Base-by-base conservation (phyloP, 179 eudicot genomes). In the Patellifolia procumbens region DNA sequence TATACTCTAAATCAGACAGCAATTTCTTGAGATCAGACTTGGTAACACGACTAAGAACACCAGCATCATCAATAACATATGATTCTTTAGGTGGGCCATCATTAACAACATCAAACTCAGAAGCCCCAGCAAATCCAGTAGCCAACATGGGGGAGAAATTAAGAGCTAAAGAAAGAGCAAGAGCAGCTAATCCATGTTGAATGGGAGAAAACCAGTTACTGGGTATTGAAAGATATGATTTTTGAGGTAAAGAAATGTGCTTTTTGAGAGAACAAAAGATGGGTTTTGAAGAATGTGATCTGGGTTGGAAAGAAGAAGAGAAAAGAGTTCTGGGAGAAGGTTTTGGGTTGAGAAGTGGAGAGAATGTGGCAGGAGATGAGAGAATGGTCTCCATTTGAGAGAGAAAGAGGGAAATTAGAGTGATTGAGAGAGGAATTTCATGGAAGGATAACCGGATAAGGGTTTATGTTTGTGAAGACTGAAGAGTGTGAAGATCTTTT, bases 41-140 rank as follows among this genome's bases (percentile, higher is more conserved):
- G 0, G 99, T 96, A 1, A 96, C 90, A 1, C 99, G 87, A 48
- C 95, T 96, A 64, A 96, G 91, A 61, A 93, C 99, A 1, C 98
- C 97, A 0, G 99, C 99, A 84, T 96, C 99, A 84, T 96, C 99
- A n/a, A 91, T 85, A 16, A 93, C 96, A 81, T 88, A 91, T 0
- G 94, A 70, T 0, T 94, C 98, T 45, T 89, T 86, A 0, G 97
- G 96, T 0, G 99, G 99, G 15, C 93, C 96, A 1, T 91, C 96
- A 73, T 86, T 91, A 3, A 96, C 39, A 28, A 96, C 93, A 83
- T 96, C 92, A 81, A 96, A 96, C 45, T 96, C 99, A 59, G 98
- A 89, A 7, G 96, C 99, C 17, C 80, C 76, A 70, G 94, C 93
- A 68, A 85, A 12, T 0, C 70, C 78, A 55, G 64, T 63, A 3